These are phyloP conservation scores for Acacia crassicarpa DNA, from an alignment of 306 rosid genomes.

Conservation along the genomic window DNA sequence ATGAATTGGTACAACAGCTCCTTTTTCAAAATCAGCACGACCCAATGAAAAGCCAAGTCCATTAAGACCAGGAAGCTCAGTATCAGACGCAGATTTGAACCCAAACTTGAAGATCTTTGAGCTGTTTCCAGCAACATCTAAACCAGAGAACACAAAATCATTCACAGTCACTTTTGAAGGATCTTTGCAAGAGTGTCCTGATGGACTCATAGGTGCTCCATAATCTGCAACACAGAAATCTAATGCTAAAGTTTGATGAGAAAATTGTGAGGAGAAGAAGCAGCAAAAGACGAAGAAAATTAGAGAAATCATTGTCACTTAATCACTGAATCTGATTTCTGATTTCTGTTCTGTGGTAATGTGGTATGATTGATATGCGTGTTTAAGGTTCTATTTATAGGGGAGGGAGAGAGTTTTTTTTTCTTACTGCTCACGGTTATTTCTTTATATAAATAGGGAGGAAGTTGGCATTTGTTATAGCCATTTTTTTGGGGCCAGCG, in stretches of 20 bases:
- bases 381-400: background rate
- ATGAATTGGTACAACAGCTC: background rate
- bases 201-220: constrained; percentile 26
- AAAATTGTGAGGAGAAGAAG: constrained; percentile 29
- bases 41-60: background rate
- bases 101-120: background rate
- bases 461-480: background rate
- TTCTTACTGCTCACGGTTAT: background rate
- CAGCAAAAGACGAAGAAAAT: constrained; percentile 39
- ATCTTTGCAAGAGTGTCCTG: background rate
- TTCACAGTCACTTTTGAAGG: background rate
- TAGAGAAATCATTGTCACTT: constrained; percentile 36
- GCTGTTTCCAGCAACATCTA: background rate
- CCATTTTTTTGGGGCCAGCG: too few species aligned
- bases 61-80: background rate
- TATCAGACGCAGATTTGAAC: background rate
- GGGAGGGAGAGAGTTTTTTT: too few species aligned
- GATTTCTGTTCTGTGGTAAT: too few species aligned
- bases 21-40: background rate
- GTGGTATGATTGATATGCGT: background rate
- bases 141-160: background rate
- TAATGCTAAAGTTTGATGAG: constrained; percentile 48
- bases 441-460: background rate
- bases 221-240: constrained; percentile 85
- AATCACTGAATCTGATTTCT: background rate